Conservation (phyloP, 1,139 yeast species). For the Hemisphaericaspora lyxosophila region DNA sequence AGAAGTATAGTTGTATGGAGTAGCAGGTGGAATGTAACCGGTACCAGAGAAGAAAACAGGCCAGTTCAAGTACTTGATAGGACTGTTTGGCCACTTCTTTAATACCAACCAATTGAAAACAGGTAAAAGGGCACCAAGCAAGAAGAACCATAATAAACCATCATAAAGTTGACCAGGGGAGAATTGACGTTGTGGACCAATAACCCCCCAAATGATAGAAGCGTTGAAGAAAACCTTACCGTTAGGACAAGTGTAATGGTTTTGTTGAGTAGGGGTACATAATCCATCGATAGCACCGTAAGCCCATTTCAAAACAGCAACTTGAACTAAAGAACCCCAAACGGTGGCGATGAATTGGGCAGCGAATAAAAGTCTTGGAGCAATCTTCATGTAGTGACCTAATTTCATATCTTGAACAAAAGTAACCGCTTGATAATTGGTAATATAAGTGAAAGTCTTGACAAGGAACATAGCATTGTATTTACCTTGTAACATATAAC, state of each 20-base stretch:
- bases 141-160: constrained; percentile 41
- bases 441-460: constrained; percentile 49
- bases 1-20: constrained; percentile 43
- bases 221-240: constrained; percentile 48
- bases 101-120: constrained; percentile 34
- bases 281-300: constrained; percentile 44
- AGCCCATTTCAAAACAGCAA: constrained; percentile 48
- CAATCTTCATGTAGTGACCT: constrained; percentile 54
- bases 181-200: constrained; percentile 41
- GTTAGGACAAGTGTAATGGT: constrained; percentile 44
- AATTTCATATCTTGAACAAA: constrained; percentile 55
- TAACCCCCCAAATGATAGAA: constrained; percentile 50
- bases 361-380: constrained; percentile 45
- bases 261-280: constrained; percentile 46
- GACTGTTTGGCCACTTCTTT: constrained; percentile 41
- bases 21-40: constrained; percentile 49
- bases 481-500: constrained; percentile 50
- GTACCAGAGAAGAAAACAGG: constrained; percentile 51
- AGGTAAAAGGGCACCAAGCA: constrained; percentile 39
- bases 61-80: constrained; percentile 46
- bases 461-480: constrained; percentile 50
- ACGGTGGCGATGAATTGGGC: constrained; percentile 48
- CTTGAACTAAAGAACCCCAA: constrained; percentile 46
- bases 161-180: constrained; percentile 41
- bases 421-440: constrained; percentile 55